phyloP scores from a whole-genome alignment of 73 alveolate genomes.

The Paramecium tetraurelia region DNA sequence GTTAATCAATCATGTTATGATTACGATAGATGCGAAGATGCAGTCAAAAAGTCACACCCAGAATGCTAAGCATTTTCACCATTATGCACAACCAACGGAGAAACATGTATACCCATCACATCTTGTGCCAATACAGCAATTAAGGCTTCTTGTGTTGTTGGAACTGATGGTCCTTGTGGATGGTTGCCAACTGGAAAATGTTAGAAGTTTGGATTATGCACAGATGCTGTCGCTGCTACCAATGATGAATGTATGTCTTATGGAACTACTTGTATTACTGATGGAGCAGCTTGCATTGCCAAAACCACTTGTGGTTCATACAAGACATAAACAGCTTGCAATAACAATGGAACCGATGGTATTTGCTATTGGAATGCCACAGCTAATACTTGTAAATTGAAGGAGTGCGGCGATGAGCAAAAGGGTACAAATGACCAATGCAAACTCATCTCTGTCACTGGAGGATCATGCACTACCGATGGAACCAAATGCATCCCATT shows the following conservation, averaged over 20 bases:
- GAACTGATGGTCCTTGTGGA: conserved; percentile 30
- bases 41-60: not conserved
- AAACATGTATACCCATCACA: not conserved
- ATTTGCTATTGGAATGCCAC: not conserved
- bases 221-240: not conserved
- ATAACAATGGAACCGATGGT: not conserved
- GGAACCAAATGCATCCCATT: conserved; percentile 17
- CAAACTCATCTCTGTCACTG: not conserved
- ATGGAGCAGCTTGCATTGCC: conserved; percentile 27
- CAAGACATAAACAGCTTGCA: not conserved
- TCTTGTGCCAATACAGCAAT: not conserved
- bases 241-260: not conserved
- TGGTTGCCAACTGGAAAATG: conserved; percentile 17
- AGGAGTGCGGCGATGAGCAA: not conserved
- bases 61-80: conserved; percentile 15
- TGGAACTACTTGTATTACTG: not conserved
- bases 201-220: not conserved
- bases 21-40: not conserved
- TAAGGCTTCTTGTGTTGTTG: not conserved
- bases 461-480: not conserved
- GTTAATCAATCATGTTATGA: not conserved
- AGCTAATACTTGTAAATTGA: not conserved
- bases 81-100: conserved; percentile 21
- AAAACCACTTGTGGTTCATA: not conserved
- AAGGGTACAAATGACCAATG: not conserved